Evolutionary conservation across 169 alveolate genomes (phyloP), one percentile per base, ranked within the genome.

Genomic region (Plasmodium gonderi): DNA sequence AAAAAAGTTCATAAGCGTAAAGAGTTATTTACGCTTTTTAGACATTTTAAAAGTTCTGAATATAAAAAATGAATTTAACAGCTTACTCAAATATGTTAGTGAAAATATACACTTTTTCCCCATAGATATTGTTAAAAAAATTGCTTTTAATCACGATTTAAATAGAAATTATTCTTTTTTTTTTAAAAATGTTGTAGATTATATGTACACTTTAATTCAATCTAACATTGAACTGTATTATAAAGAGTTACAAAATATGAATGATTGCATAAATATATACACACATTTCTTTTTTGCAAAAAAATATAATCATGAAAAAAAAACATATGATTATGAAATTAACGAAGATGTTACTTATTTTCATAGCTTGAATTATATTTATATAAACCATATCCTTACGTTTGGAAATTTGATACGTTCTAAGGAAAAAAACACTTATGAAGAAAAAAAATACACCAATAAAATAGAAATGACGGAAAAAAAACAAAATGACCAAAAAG

Each of bases 381-480:
- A 90, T 49, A 90, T 90, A 47, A 90, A 76, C 26, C 94, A 90
- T 47, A 90, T 90, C 31, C 36, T 68, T 20, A 79, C 81, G n/a
- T 31, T 76, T 77, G 64, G 76, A 0, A 79, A 77, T 42, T 8
- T 90, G 6, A 17, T 85, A 75, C 80, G 44, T 29, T 11, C n/a
- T 12, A 31, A 12, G n/a, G 31, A 42, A 64, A 14, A 64, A 49
- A 38, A 40, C 47, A 44, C 8, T 1, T n/a, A n/a, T n/a, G n/a
- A n/a, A n/a, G n/a, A n/a, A n/a, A n/a, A n/a, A n/a, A n/a, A n/a
- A n/a, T n/a, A n/a, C n/a, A n/a, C n/a, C n/a, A n/a, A n/a, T n/a
- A n/a, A n/a, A n/a, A n/a, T n/a, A n/a, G n/a, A n/a, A n/a, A n/a
- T n/a, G n/a, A n/a, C n/a, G n/a, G n/a, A n/a, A n/a, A n/a, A n/a